Base-by-base conservation (phyloP, 192 early-diverging fungal species). In the Thamnidium elegans region DNA sequence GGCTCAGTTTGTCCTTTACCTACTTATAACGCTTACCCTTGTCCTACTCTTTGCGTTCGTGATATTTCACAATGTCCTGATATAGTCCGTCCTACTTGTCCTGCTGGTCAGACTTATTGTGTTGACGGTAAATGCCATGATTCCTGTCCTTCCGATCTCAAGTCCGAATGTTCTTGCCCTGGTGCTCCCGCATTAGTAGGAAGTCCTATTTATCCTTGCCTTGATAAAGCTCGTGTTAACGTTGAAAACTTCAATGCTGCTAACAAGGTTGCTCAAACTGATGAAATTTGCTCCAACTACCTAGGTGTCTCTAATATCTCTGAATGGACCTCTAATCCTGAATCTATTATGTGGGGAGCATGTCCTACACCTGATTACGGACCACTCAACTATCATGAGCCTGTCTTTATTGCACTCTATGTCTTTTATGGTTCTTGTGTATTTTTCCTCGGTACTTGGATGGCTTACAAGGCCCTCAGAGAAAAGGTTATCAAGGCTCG, bases 41-140 rank as follows among this genome's bases (percentile, higher is more conserved):
- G 84, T 52, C 78, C 81, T 8, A 54, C 62, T n/a, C 21, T 85
- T 14, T 85, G 84, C 55, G 84, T 85, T 7, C 58, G 67, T 54
- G 70, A 78, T 42, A 53, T 81, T 7, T 19, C 54, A 5, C 62
- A 73, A 42, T 85, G 81, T 50, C 81, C 81, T 20, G 34, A 48
- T 14, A 46, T 23, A 7, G 39, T 67, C 20, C 61, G 55, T 15
- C 74, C 75, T 17, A 59, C 58, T 30, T 85, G 81, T 63, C 60
- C 77, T 43, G 19, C 44, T 50, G 79, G 79, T 36, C 63, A 78
- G 55, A 43, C 63, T 7, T 73, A 77, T 32, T 85, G 84, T 58
- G 70, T 74, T 5, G 84, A 85, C 53, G 81, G 84, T 19, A 26
- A 58, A 7, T 85, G 84, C 58, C 69, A 63, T 66, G 72, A 59